A percentile compares a stretch with the other conserved stretches of the same genome.
phyloP scores from a whole-genome alignment of 2,329 filamentous ascomycete species.

The Hortaea werneckii region DNA sequence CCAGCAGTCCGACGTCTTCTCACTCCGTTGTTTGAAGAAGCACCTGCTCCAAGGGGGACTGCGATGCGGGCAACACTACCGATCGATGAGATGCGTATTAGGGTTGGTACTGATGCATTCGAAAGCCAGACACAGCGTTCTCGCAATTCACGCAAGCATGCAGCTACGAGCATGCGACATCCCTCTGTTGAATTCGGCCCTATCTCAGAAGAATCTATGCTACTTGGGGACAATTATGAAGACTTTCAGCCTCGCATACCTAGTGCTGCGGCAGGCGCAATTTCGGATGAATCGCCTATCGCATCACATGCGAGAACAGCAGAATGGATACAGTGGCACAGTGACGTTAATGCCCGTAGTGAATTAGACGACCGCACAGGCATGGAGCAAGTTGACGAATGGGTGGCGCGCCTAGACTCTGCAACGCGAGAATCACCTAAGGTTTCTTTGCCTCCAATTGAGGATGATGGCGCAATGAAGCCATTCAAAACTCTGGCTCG shows the following conservation, averaged over 20 bases:
- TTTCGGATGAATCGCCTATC: background rate
- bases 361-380: background rate
- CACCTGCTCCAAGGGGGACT: conserved; percentile 2
- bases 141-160: conserved; percentile 5
- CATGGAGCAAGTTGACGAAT: background rate
- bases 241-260: conserved; percentile 5
- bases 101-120: conserved; percentile 23
- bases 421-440: background rate
- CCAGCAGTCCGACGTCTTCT: conserved; percentile 4
- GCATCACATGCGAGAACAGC: background rate
- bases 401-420: background rate
- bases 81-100: conserved; percentile 17
- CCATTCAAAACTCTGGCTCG: too few relatives aligned
- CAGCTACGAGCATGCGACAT: conserved; percentile 13
- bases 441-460: too few relatives aligned
- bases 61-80: conserved; percentile 19
- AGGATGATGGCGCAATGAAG: too few relatives aligned
- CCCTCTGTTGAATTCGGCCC: conserved; percentile 15
- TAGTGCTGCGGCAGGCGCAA: background rate
- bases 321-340: background rate
- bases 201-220: conserved; percentile 24
- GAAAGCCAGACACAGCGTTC: conserved; percentile 18
- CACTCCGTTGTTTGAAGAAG: conserved; percentile 13
- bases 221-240: conserved; percentile 19
- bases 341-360: background rate